These are phyloP conservation scores for Lachnellula subtilissima DNA, from an alignment of 2,329 filamentous ascomycete genomes.

Conservation along the genomic window DNA sequence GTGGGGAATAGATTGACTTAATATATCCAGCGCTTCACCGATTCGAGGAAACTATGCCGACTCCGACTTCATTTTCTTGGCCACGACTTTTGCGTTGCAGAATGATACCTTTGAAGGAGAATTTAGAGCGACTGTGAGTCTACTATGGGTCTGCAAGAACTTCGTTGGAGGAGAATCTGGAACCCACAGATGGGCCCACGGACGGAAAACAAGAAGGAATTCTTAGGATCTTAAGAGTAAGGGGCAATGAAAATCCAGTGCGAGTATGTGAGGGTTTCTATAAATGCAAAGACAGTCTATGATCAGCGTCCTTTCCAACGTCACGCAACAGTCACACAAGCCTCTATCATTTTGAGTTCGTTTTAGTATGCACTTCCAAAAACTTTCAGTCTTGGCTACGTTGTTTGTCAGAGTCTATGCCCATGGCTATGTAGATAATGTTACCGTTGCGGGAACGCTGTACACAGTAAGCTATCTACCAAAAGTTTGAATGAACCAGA, in stretches of 20 bases:
- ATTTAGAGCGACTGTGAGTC: neutral
- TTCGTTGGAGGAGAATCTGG: neutral
- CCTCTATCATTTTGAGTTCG: neutral
- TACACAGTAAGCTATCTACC: conserved; percentile 22
- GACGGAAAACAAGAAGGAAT: neutral
- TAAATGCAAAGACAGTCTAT: neutral
- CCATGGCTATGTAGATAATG: conserved; percentile 22
- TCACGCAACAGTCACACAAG: neutral
- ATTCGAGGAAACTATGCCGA: neutral
- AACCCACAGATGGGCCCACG: neutral
- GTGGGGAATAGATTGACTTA: neutral
- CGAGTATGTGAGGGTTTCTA: neutral
- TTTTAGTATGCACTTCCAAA: conserved; percentile 7
- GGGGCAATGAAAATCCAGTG: too few species aligned
- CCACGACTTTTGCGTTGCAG: neutral
- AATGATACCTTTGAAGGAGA: neutral
- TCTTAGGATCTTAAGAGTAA: neutral
- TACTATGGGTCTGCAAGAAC: neutral
- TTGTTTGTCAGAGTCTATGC: conserved; percentile 12
- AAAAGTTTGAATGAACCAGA: neutral
- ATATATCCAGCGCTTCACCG: neutral
- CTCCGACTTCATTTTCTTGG: neutral
- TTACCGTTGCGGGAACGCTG: conserved; percentile 21
- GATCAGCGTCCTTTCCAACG: too few species aligned
- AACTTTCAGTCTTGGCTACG: conserved; percentile 9